Evolutionary conservation across 345 rosid genomes (phyloP).

Genomic region (Brassica nigra): DNA sequence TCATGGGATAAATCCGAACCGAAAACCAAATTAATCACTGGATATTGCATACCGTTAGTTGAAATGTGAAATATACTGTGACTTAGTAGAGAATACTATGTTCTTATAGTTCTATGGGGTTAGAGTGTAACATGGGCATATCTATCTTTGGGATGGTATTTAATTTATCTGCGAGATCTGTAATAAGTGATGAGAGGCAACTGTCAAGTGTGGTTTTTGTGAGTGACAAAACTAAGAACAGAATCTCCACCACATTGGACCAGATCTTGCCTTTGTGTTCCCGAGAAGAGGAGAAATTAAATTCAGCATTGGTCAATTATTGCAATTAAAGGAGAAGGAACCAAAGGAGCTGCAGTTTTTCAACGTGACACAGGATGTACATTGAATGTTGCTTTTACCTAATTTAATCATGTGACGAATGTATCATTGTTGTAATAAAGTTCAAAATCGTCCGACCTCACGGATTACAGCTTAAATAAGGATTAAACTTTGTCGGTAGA

Average conservation of each 20-base stretch:
- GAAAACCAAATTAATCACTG: neutral
- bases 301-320: conserved; percentile 17
- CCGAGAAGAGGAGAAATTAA: conserved; percentile 21
- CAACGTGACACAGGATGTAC: conserved; percentile 14
- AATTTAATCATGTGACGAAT: conserved; percentile 6
- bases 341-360: conserved; percentile 10
- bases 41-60: neutral
- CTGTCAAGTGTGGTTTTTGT: conserved; percentile 10
- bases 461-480: neutral
- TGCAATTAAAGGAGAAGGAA: conserved; percentile 33
- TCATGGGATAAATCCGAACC: neutral
- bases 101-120: neutral
- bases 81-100: conserved; percentile 12
- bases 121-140: conserved; percentile 38
- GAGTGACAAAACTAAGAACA: conserved; percentile 28
- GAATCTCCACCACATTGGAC: conserved; percentile 23
- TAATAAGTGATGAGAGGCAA: conserved; percentile 22
- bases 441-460: neutral
- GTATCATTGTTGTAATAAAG: neutral
- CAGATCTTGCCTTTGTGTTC: conserved; percentile 34
- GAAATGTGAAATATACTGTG: conserved; percentile 7
- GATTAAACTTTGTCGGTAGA: conserved; percentile 28
- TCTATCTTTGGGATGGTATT: conserved; percentile 32
- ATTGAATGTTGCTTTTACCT: conserved; percentile 17
- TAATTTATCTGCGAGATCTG: conserved; percentile 35